Evolutionary conservation across 371 early-diverging fungal genomes (phyloP).

Genomic region (Rhizopus arrhizus): DNA sequence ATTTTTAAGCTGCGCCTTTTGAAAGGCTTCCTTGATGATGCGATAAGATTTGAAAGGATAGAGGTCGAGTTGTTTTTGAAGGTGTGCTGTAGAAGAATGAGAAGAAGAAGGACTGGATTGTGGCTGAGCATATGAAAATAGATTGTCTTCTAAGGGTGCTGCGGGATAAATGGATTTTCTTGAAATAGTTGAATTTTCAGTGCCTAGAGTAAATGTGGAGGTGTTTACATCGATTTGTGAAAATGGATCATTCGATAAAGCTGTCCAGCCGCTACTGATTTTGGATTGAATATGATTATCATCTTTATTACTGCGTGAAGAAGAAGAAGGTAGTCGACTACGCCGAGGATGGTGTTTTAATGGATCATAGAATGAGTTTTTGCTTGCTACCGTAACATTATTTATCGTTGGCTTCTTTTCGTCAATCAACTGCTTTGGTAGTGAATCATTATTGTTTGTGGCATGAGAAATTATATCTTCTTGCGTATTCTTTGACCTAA

Average conservation of each 20-base stretch:
- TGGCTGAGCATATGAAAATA: background rate
- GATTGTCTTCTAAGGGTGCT: background rate
- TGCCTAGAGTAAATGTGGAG: slow-evolving; percentile 29
- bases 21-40: slow-evolving; percentile 18
- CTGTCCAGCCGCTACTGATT: slow-evolving; percentile 29
- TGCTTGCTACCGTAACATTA: background rate
- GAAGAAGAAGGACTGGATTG: background rate
- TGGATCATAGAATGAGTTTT: background rate
- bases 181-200: slow-evolving; percentile 34
- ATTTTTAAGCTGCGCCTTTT: slow-evolving; percentile 25
- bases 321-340: slow-evolving; percentile 2
- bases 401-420: slow-evolving; percentile 6
- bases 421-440: slow-evolving; percentile 5
- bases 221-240: slow-evolving; percentile 31
- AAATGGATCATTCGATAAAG: slow-evolving; percentile 29
- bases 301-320: slow-evolving; percentile 1
- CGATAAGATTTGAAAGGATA: slow-evolving; percentile 1
- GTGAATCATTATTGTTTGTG: slow-evolving; percentile 1
- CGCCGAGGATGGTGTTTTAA: background rate
- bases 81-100: background rate
- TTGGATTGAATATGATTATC: slow-evolving; percentile 5
- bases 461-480: background rate
- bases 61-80: background rate
- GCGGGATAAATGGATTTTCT: slow-evolving; percentile 21
- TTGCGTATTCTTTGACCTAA: background rate